Evolutionary conservation across 2,329 filamentous ascomycete species (phyloP).

Genomic region (Arachnomyces sp.): DNA sequence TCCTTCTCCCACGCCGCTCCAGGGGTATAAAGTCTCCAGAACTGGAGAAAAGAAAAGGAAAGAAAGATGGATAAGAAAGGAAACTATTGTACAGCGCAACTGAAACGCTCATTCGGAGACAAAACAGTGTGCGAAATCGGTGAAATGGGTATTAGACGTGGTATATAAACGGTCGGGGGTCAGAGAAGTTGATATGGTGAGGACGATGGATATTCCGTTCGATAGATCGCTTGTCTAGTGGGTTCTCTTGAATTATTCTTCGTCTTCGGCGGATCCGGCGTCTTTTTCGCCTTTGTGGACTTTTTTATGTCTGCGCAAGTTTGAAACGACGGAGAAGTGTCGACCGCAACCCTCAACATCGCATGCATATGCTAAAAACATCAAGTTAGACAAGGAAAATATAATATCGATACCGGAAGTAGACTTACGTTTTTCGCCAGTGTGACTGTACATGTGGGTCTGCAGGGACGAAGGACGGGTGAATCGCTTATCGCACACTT

Average conservation of each 20-base stretch:
- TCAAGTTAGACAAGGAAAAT: conserved; percentile 9
- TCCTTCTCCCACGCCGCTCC: conserved; percentile 3
- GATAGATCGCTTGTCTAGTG: too few species aligned
- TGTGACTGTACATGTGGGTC: conserved; percentile 98
- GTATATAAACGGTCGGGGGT: conserved; percentile 2
- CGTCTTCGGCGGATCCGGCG: conserved; percentile 31
- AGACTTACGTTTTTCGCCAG: conserved; percentile 89
- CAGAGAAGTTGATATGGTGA: conserved; percentile 9
- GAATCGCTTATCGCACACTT: conserved; percentile 96
- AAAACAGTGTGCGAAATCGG: conserved; percentile 12
- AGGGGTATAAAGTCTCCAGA: conserved; percentile 4
- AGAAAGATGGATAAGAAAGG: conserved; percentile 1
- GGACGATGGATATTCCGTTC: conserved; percentile 1
- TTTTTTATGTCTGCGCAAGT: conserved; percentile 87
- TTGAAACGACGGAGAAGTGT: conserved; percentile 95
- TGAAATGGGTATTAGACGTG: conserved; percentile 5
- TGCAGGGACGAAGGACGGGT: conserved; percentile 89
- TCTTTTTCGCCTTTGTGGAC: conserved; percentile 68
- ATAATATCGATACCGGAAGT: not conserved
- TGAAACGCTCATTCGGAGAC: conserved; percentile 9
- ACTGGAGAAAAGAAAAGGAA: conserved; percentile 2
- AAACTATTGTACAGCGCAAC: conserved; percentile 10
- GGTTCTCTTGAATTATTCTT: conserved; percentile 23
- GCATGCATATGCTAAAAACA: conserved; percentile 72
- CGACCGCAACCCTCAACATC: conserved; percentile 91